These are phyloP conservation scores for Pouteria campechiana DNA, from an alignment of 179 eudicot species.

Conservation along the genomic window DNA sequence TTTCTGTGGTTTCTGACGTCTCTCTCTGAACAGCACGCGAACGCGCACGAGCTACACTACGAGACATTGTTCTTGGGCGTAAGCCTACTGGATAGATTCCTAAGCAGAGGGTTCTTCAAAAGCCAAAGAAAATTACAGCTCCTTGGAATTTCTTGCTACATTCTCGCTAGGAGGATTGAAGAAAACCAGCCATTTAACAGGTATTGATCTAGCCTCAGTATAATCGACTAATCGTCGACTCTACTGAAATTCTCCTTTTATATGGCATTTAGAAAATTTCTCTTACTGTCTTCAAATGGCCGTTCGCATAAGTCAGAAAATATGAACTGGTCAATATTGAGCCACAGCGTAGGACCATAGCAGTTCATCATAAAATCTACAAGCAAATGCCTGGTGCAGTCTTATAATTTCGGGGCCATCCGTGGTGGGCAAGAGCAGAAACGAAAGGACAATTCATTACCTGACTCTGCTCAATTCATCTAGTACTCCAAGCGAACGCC, in stretches of 20 bases:
- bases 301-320: neutral
- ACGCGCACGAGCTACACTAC: conserved; percentile 45
- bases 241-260: too few species aligned
- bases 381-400: too few species aligned
- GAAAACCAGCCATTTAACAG: conserved; percentile 91
- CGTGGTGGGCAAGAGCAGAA: too few species aligned
- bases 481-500: too few species aligned
- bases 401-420: too few species aligned
- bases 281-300: neutral
- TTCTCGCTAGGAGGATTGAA: conserved; percentile 85
- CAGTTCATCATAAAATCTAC: too few species aligned
- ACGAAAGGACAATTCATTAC: too few species aligned
- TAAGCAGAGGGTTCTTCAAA: conserved; percentile 76
- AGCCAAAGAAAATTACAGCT: conserved; percentile 59
- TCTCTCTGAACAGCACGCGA: conserved; percentile 42
- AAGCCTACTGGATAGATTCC: conserved; percentile 67
- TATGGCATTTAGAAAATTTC: neutral
- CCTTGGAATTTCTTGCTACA: conserved; percentile 81
- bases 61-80: conserved; percentile 85
- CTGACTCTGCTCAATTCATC: too few species aligned
- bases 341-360: too few species aligned
- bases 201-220: too few species aligned
- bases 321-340: neutral
- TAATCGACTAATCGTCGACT: too few species aligned
- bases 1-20: too few species aligned